Evolutionary conservation across 371 early-diverging fungal species (phyloP), one percentile per base, ranked within the genome.

Genomic region (Mortierella sp.): DNA sequence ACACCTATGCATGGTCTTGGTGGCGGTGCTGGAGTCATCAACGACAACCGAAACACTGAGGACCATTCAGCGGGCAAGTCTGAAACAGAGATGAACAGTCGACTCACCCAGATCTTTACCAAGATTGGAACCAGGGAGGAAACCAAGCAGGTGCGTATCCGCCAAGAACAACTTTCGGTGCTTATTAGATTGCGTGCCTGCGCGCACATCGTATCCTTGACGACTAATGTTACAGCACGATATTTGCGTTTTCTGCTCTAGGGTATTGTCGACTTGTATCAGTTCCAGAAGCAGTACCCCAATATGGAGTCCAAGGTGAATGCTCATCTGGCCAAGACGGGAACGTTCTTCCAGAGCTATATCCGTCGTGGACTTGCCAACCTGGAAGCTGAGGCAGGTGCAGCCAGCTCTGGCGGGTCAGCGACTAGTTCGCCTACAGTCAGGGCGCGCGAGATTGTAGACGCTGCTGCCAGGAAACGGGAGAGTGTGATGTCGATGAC

Each of bases 341-440:
- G 95, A 4, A 89, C 89, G 0, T 95, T 93, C 77, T 96, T 97
- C 83, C 94, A 95, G 85, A 92, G 93, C 45, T 97, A 97, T 78
- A 97, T 97, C 70, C 90, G 93, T 31, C 90, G 97, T 38, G 93
- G 92, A 10, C 83, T 94, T 28, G 90, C 90, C 48, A 94, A 94
- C 74, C 79, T 94, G 60, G 93, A 92, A 13, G 91, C 92, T 14
- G 94, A 94, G 60, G 93, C 93, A 45, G 90, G 84, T 71, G 88
- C 91, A 26, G 76, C 78, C n/a, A 78, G 81, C 24, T 70, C 79
- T 52, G 63, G 75, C 28, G 78, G 77, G 0, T 65, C 84, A 24
- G 38, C 47, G 19, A 13, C 63, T 3, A 48, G 52, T 9, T 60
- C 85, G 16, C 63, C 77, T 6, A 60, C 65, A 13, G 70, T 78